Base-by-base conservation (phyloP, 371 early-diverging fungal species). In the Apophysomyces sp. region DNA sequence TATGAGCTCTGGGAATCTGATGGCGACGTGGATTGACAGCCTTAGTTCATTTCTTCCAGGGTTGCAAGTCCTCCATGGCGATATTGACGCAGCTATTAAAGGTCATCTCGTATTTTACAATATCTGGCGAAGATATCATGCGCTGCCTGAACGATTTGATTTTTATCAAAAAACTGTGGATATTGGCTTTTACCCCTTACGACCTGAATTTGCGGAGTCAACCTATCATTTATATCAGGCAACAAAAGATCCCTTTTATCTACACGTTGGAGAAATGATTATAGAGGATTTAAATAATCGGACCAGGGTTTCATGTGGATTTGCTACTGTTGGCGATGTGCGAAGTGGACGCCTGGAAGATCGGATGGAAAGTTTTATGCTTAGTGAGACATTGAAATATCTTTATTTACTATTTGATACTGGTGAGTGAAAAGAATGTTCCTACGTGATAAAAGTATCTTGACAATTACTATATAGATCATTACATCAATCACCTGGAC, bases 311-410 rank as follows among this genome's bases (percentile, higher is more conserved):
- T 68, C 72, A 12, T 98, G 98, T 65, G 98, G 98, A 2, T 98
- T 87, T 86, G 93, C 94, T 0, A 73, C 87, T 0, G 63, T 96
- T 28, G 76, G 76, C 8, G 82, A 92, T 67, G 90, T 98, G 0
- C 62, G 71, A 4, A 84, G 83, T 0, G 85, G 84, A 29, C 69
- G 71, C 12, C 66, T 84, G 4, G 95, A 94, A 29, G 92, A 92
- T 57, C 82, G 98, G 2, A 97, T 98, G 96, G 97, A 97, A 62
- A 94, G 94, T 62, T 98, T 96, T 72, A 83, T 94, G 39, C 68
- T 98, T n/a, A 92, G 94, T 57, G 97, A 98, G 74, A 95, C 98
- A 1, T 77, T 96, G 49, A 98, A 98, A 65, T 98, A 98, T 66
- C 81, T 98, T 13, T 96, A 90, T 62, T 69, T 98, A 24, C 76